Conservation (phyloP, 2,329 filamentous ascomycete genomes). For the Monosporascus sp. region DNA sequence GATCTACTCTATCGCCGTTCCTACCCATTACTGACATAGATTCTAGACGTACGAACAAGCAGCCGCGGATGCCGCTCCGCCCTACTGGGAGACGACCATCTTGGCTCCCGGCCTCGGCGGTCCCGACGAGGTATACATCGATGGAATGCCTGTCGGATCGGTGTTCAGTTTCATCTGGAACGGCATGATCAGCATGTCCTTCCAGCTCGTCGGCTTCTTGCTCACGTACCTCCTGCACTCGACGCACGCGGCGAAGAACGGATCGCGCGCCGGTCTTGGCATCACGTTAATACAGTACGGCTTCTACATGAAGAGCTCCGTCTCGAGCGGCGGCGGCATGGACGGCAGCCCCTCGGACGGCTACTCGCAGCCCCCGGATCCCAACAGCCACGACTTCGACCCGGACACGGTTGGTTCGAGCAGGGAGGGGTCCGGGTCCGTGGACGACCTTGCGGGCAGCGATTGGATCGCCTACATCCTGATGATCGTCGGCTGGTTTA, state of each 20-base stretch:
- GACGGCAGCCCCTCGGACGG: constrained; percentile 43
- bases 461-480: constrained; percentile 90
- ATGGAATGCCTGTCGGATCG: constrained; percentile 87
- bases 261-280: constrained; percentile 86
- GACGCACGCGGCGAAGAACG: constrained; percentile 96
- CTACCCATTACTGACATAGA: constrained; percentile 28
- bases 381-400: constrained; percentile 86
- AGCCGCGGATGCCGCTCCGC: constrained; percentile 88
- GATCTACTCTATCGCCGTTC: neutral
- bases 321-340: constrained; percentile 38
- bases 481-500: constrained; percentile 98
- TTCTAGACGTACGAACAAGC: constrained; percentile 93
- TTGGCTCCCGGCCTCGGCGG: constrained; percentile 84
- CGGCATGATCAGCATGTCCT: constrained; percentile 94
- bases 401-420: constrained; percentile 53
- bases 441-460: constrained; percentile 59
- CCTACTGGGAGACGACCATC: constrained; percentile 99
- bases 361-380: constrained; percentile 71
- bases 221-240: constrained; percentile 97
- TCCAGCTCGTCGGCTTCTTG: constrained; percentile 94
- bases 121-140: constrained; percentile 93
- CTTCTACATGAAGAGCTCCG: constrained; percentile 80
- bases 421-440: constrained; percentile 33
- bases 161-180: constrained; percentile 88
- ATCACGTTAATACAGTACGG: constrained; percentile 95